Conservation (phyloP, 345 rosid species). For the Rhodomyrtus tomentosa region DNA sequence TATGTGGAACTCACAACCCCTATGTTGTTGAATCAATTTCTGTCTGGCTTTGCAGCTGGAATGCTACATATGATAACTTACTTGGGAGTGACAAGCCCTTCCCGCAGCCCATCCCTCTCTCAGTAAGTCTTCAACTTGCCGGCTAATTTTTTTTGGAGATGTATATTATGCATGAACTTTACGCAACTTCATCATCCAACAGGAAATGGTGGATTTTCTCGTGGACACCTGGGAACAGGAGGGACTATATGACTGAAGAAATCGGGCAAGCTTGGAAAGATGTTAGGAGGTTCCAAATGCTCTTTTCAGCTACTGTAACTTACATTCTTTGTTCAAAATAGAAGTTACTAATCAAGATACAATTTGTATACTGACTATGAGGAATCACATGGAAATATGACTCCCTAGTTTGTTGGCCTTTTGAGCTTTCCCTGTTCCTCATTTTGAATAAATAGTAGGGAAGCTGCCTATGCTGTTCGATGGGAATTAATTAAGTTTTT, state of each 20-base stretch:
- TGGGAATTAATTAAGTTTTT: not conserved
- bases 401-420: not conserved
- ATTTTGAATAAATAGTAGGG: not conserved
- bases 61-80: slow-evolving; percentile 50
- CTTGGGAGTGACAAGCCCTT: slow-evolving; percentile 71
- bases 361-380: not conserved
- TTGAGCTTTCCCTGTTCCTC: not conserved
- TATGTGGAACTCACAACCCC: not conserved
- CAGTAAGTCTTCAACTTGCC: not conserved
- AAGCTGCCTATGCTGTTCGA: not conserved
- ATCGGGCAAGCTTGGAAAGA: not conserved
- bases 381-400: not conserved
- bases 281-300: not conserved
- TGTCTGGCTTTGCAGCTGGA: slow-evolving; percentile 48
- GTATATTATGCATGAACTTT: not conserved
- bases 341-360: not conserved
- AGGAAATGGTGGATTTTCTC: slow-evolving; percentile 94
- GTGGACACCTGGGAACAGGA: slow-evolving; percentile 86
- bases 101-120: slow-evolving; percentile 18
- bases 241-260: slow-evolving; percentile 54
- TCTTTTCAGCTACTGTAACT: not conserved
- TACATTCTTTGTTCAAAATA: not conserved
- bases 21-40: not conserved
- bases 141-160: not conserved
- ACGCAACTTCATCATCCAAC: not conserved